A percentile compares a stretch with the other conserved stretches of the same genome.
Evolutionary conservation across 2,329 filamentous ascomycete species (phyloP).

Genomic region (Verticillium alfalfae): DNA sequence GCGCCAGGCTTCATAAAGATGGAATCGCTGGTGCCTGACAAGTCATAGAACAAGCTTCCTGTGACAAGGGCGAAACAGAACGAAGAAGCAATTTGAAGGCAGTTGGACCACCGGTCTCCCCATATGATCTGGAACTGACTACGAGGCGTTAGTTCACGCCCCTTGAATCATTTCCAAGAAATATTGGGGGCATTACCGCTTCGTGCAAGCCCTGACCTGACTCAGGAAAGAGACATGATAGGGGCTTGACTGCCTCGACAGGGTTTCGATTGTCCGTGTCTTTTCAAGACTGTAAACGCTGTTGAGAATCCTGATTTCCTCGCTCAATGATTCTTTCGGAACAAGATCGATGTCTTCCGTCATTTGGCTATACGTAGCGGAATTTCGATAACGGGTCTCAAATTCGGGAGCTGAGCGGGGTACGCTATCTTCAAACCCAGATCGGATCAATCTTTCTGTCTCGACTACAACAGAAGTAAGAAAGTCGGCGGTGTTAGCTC

Average conservation of each 20-base stretch:
- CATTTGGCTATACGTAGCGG: too few relatives aligned
- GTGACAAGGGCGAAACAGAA: slow-evolving; percentile 42
- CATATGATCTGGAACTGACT: slow-evolving; percentile 49
- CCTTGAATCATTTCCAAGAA: too few relatives aligned
- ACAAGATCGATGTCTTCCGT: too few relatives aligned
- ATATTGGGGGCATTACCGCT: too few relatives aligned
- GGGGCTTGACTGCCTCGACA: too few relatives aligned
- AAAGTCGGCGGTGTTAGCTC: slow-evolving; percentile 66
- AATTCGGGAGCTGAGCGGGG: slow-evolving; percentile 67
- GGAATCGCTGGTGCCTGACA: slow-evolving; percentile 48
- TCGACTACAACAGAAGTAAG: slow-evolving; percentile 53
- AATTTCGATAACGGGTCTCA: slow-evolving; percentile 18
- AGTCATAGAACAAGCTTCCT: slow-evolving; percentile 28
- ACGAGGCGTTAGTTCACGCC: too few relatives aligned
- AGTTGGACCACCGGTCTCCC: slow-evolving; percentile 42
- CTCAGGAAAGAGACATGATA: too few relatives aligned
- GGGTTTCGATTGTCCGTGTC: too few relatives aligned
- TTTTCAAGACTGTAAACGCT: too few relatives aligned
- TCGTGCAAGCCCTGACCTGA: too few relatives aligned
- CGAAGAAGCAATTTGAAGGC: slow-evolving; percentile 38
- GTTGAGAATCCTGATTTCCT: too few relatives aligned
- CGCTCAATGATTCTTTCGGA: too few relatives aligned
- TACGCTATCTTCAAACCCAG: slow-evolving; percentile 58
- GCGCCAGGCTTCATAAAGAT: slow-evolving; percentile 53
- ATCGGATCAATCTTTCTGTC: slow-evolving; percentile 62